A percentile compares a stretch with the other conserved stretches of the same genome.
phyloP scores from a whole-genome alignment of 2,329 filamentous ascomycete genomes.

The Colletotrichum zoysiae region DNA sequence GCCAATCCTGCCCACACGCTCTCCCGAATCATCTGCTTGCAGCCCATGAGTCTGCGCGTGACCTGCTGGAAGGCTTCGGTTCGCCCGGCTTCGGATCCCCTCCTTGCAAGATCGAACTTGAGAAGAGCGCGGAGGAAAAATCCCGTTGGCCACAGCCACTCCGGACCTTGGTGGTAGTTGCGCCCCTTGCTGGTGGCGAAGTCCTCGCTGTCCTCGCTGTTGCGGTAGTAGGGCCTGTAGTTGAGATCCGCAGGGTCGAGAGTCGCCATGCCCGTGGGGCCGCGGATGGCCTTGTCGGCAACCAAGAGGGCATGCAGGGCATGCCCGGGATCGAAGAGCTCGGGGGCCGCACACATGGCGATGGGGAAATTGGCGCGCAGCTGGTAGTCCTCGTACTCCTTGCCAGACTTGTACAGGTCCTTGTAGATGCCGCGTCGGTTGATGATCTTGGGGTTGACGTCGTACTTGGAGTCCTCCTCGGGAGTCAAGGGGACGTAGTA shows the following conservation, averaged over 20 bases:
- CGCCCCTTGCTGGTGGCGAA: constrained; percentile 94
- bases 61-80: constrained; percentile 96
- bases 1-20: constrained; percentile 91
- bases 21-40: constrained; percentile 84
- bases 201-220: constrained; percentile 91
- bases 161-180: constrained; percentile 98
- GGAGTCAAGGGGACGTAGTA: constrained; percentile 85
- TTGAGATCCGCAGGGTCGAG: constrained; percentile 93
- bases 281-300: constrained; percentile 83
- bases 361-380: constrained; percentile 94
- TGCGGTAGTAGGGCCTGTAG: constrained; percentile 94
- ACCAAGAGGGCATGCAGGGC: constrained; percentile 84
- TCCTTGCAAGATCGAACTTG: constrained; percentile 86
- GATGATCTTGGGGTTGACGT: constrained; percentile 82
- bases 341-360: constrained; percentile 92
- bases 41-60: constrained; percentile 82
- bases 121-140: constrained; percentile 94
- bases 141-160: constrained; percentile 98
- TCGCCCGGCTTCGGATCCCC: constrained; percentile 72
- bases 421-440: constrained; percentile 98
- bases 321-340: constrained; percentile 83
- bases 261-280: constrained; percentile 94
- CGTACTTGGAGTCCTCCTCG: constrained; percentile 80
- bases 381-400: constrained; percentile 98
- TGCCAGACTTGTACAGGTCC: constrained; percentile 92